These are phyloP conservation scores for Delphinella strobiligena DNA, from an alignment of 2,329 filamentous ascomycete species.

Conservation along the genomic window DNA sequence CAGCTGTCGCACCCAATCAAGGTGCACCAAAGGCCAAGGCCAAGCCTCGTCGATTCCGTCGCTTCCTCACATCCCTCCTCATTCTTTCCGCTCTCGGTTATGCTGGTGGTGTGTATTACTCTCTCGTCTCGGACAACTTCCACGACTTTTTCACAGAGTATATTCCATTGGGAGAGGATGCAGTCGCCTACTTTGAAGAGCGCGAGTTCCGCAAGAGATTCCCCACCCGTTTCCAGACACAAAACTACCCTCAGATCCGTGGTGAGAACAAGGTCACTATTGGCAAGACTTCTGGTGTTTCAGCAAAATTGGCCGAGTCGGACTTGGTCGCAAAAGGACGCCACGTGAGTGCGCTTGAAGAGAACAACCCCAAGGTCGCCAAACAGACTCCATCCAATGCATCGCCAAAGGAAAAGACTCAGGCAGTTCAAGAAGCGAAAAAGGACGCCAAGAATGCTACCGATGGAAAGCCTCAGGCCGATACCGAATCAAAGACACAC, in stretches of 20 bases:
- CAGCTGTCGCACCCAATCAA: conserved; percentile 28
- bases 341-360: conserved; percentile 49
- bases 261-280: conserved; percentile 66
- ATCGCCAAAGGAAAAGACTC: conserved; percentile 13
- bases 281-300: conserved; percentile 67
- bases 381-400: conserved; percentile 11
- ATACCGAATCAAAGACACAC: no score
- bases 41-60: conserved; percentile 62
- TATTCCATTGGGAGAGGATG: conserved; percentile 85
- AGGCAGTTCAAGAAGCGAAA: conserved; percentile 20
- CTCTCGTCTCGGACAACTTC: conserved; percentile 90
- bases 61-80: conserved; percentile 64
- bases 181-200: conserved; percentile 91
- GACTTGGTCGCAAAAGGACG: conserved; percentile 35
- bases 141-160: conserved; percentile 99
- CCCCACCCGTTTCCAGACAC: conserved; percentile 37
- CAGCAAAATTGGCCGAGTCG: conserved; percentile 33
- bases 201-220: conserved; percentile 84
- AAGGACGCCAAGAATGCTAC: conserved; percentile 13
- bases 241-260: conserved; percentile 33
- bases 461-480: conserved; percentile 3
- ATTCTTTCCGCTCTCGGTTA: conserved; percentile 70
- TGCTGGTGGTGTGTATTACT: conserved; percentile 81
- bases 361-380: conserved; percentile 28
- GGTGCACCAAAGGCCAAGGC: conserved; percentile 41